Base-by-base conservation (phyloP, 129 eudicot genomes). In the Chrysanthemum makinoi region DNA sequence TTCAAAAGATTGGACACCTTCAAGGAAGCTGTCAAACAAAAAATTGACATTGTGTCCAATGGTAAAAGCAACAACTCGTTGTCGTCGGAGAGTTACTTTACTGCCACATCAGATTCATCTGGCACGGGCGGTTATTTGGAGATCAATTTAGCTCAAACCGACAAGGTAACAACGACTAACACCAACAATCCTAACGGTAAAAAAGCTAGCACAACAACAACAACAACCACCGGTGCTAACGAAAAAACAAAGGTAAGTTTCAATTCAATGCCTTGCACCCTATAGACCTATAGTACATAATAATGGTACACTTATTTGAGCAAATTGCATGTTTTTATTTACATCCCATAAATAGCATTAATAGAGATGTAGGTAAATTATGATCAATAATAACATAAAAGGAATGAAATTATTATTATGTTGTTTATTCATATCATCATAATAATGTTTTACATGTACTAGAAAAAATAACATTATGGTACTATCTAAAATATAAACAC, bases 11-110 rank as follows among this genome's bases (percentile, higher is more conserved):
- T 79, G 88, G 79, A 75, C 43, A 64, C 84, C 50, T 75, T 84
- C 46, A 79, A 75, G 28, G 63, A 80, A 8, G 28, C 68, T 52
- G 59, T 79, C 33, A 75, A 84, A 18, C 79, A 63, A 82, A 79
- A 80, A 28, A 60, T 70, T 52, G 6, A 50, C 54, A 12, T 17
- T n/a, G 16, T 14, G 66, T 72, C 68, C 3, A 66, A 52, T 3
- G 70, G 72, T 55, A 77, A 70, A 73, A 70, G 82, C 50, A 77
- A 83, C 58, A 82, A 77, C 68, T 61, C 77, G 20, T 61, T 77
- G 52, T 86, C 88, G 59, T 81, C 82, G 15, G 96, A 83, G 35
- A 86, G 90, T 60, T 86, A 85, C 63, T 84, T 88, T 66, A 86
- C 86, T 22, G 53, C 43, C 24, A 81, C 74, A 7, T 75, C 88